Percentiles rank a stretch among this genome's conserved stretches.
phyloP scores from a whole-genome alignment of 176 grass and related monocot genomes.

The Guadua angustifolia region DNA sequence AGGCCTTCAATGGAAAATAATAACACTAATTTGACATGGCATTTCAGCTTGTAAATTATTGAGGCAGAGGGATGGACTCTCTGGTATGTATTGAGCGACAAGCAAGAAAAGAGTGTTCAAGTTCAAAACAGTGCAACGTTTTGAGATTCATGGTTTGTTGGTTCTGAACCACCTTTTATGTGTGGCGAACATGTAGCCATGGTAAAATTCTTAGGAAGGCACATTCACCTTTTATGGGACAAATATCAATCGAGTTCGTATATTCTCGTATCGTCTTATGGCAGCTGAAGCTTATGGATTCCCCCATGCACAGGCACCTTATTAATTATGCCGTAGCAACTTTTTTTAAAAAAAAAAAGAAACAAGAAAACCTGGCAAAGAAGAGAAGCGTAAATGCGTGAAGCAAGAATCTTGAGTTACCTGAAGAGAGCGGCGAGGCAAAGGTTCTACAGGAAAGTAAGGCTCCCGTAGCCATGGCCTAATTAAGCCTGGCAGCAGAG shows the following conservation, averaged over 20 bases:
- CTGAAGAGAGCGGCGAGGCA: slow-evolving; percentile 50
- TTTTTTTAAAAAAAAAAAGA: too few species aligned
- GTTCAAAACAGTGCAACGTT: neutral
- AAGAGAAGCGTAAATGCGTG: neutral
- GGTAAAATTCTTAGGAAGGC: neutral
- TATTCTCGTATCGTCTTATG: slow-evolving; percentile 6
- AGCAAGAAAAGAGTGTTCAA: neutral
- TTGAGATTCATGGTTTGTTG: neutral
- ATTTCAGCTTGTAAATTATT: slow-evolving; percentile 18
- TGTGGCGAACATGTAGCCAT: neutral
- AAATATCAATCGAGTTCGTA: neutral
- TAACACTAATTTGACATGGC: neutral
- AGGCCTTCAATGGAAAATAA: neutral
- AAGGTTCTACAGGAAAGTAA: slow-evolving; percentile 61
- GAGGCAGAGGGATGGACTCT: neutral
- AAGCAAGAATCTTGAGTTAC: slow-evolving; percentile 17
- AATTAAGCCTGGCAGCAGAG: neutral
- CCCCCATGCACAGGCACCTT: neutral
- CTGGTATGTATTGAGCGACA: neutral
- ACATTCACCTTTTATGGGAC: neutral
- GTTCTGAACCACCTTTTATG: neutral
- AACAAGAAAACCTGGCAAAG: neutral
- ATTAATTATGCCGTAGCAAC: neutral
- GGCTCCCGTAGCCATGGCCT: slow-evolving; percentile 64
- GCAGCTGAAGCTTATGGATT: neutral